phyloP scores from a whole-genome alignment of 2,329 filamentous ascomycete genomes.

The Verticillium longisporum region DNA sequence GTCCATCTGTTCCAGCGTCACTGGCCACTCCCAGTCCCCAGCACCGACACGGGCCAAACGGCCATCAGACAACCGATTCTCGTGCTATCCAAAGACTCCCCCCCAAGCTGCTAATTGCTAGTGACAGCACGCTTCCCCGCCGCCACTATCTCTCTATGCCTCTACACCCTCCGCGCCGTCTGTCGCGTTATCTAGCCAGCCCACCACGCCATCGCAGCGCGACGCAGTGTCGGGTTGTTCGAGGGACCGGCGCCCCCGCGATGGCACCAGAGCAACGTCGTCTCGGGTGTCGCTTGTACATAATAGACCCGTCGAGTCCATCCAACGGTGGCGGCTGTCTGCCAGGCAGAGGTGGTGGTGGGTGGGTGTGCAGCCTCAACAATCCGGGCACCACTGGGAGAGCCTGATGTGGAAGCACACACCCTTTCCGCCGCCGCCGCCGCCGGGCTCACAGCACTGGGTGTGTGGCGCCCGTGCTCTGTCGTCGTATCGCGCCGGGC shows the following conservation, averaged over 20 bases:
- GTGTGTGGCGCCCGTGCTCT: not conserved
- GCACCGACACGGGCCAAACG: too few relatives aligned
- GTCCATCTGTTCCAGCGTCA: not conserved
- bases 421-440: too few relatives aligned
- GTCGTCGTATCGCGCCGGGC: not conserved
- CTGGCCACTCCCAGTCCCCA: too few relatives aligned
- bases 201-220: not conserved
- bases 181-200: not conserved
- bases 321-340: not conserved
- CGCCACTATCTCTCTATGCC: not conserved
- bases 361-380: not conserved
- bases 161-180: not conserved
- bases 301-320: not conserved
- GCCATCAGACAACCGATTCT: too few relatives aligned
- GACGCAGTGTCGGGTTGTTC: not conserved
- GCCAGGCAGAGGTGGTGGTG: not conserved
- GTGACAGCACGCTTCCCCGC: not conserved
- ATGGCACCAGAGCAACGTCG: not conserved
- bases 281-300: not conserved
- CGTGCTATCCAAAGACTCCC: too few relatives aligned
- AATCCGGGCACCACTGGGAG: not conserved
- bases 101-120: too few relatives aligned
- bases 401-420: not conserved
- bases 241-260: not conserved
- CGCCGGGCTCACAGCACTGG: not conserved